Evolutionary conservation across 768 basidiomycete genomes (phyloP), one percentile per base, ranked within the genome.

Genomic region (Mycena haematopus): DNA sequence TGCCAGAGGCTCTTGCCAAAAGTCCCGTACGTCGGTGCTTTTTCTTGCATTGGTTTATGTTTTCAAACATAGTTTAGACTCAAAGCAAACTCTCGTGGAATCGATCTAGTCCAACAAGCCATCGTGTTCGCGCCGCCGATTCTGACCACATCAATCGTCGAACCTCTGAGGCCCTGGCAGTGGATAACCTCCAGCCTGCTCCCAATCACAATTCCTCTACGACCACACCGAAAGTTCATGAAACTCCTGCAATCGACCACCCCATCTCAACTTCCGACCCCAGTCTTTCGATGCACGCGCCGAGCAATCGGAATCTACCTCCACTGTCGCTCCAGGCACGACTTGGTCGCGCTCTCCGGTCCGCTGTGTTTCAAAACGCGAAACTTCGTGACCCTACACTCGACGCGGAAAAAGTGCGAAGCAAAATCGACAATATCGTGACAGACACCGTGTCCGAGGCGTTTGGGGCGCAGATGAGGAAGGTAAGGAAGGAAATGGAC

Each of bases 401-500:
- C 24, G 33, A 53, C 38, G 1, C n/a, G 31, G 8, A 56, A 3
- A 57, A 45, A 22, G 31, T 65, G 22, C 50, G 55, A 27, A 44
- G 38, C 29, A 65, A 44, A 36, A 58, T 65, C 52, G 44, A 54
- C 24, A 42, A 5, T 6, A 24, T 66, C 10, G 46, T 66, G 29
- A 66, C 60, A 25, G 59, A 58, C 35, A 17, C 35, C 22, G 38
- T 58, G 17, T 24, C 19, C 45, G 56, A 50, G 22, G 35, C 47
- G 36, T 65, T 68, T 38, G 55, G 15, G n/a, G 50, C 22, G 38
- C 61, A 68, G 50, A 66, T 68, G 62, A 35, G 19, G 14, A 60
- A 65, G 52, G 62, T 60, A 17, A 52, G 53, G 36, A 24, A 31
- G 10, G 49, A 65, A 31, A 40, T 60, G 54, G 38, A 56, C 50